These are phyloP conservation scores for Corylus avellana DNA, from an alignment of 306 rosid genomes.

Conservation along the genomic window DNA sequence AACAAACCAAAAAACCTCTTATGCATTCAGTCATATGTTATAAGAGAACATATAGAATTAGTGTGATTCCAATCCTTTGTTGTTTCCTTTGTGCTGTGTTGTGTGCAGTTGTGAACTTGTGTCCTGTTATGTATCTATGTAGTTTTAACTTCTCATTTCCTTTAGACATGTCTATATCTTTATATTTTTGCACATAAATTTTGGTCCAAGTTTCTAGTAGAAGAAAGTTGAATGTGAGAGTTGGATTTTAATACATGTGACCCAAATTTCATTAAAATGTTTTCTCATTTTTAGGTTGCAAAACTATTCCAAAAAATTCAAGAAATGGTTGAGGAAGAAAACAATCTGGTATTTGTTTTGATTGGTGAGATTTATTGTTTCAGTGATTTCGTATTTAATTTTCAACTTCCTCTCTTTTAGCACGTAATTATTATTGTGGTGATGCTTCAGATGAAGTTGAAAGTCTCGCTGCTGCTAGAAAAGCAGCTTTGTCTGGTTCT, in stretches of 20 bases:
- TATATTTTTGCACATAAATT: too few species aligned
- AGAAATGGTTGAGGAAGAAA: constrained; percentile 91
- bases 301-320: constrained; percentile 92
- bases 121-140: neutral
- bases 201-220: neutral
- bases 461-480: constrained; percentile 96
- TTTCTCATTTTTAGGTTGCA: constrained; percentile 61
- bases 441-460: constrained; percentile 89
- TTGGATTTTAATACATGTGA: neutral
- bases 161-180: too few species aligned
- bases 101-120: neutral
- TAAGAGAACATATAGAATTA: neutral
- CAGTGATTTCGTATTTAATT: constrained; percentile 24
- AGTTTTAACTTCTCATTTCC: neutral
- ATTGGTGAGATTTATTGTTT: constrained; percentile 70
- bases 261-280: neutral
- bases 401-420: constrained; percentile 27
- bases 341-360: constrained; percentile 97
- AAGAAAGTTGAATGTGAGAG: neutral
- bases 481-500: constrained; percentile 96
- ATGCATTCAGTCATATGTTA: neutral
- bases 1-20: neutral
- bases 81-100: neutral
- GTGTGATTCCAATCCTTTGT: neutral
- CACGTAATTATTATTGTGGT: constrained; percentile 28